Evolutionary conservation across 768 basidiomycete genomes (phyloP).

Genomic region (Russula emetica): DNA sequence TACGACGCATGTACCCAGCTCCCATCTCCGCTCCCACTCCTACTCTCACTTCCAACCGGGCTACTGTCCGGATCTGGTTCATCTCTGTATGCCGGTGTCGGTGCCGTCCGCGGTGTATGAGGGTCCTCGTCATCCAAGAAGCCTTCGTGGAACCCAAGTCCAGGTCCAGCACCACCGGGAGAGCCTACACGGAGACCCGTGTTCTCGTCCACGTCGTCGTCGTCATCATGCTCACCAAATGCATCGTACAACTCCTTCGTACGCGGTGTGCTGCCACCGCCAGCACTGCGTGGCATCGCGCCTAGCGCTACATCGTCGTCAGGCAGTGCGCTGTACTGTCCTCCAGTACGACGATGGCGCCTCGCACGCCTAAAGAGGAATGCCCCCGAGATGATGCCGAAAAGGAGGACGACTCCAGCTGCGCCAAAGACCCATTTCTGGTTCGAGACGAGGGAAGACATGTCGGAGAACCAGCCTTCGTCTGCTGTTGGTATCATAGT

Average conservation of each 20-base stretch:
- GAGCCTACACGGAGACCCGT: constrained; percentile 50
- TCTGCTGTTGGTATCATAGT: constrained; percentile 60
- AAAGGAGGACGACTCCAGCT: constrained; percentile 69
- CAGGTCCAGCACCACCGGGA: constrained; percentile 31
- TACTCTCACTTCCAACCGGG: constrained; percentile 32
- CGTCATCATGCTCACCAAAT: constrained; percentile 82
- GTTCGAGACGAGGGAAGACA: constrained; percentile 65
- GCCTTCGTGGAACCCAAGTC: constrained; percentile 64
- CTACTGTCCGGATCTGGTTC: constrained; percentile 41
- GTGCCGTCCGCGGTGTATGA: constrained; percentile 30
- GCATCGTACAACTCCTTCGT: constrained; percentile 95
- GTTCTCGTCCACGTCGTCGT: constrained; percentile 67
- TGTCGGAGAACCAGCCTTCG: constrained; percentile 80
- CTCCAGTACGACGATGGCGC: constrained; percentile 36
- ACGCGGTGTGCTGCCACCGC: constrained; percentile 31
- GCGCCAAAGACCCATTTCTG: constrained; percentile 91
- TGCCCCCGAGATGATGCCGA: constrained; percentile 60
- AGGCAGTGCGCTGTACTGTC: constrained; percentile 56
- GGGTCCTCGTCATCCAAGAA: constrained; percentile 78
- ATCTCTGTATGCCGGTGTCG: constrained; percentile 45
- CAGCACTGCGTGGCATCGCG: constrained; percentile 43
- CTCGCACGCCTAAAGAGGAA: constrained; percentile 78
- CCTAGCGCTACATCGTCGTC: constrained; percentile 78
- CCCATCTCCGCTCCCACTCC: constrained; percentile 43
- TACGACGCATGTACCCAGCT: constrained; percentile 74